Base-by-base conservation (phyloP, 805 yeast species). In the Starmerella roubikii region DNA sequence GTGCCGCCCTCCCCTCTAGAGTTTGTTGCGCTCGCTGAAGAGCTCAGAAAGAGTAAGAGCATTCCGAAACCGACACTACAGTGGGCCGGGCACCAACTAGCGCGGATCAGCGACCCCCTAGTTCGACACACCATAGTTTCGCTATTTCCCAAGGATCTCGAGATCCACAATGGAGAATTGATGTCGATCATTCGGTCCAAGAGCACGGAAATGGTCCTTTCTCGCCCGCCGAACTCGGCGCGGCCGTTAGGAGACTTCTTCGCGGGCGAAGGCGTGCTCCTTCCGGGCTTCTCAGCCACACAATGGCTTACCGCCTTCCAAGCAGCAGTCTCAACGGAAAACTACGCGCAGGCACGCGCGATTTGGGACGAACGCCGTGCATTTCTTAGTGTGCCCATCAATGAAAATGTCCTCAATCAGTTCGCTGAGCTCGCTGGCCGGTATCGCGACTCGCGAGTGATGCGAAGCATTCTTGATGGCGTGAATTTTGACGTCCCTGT, bases 351-450 rank as follows among this genome's bases (percentile, higher is more conserved):
- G 9, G 46, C 44, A 3, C 25, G 22, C 5, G n/a, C 34, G 11
- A 22, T 45, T 6, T 45, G 49, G 49, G 34, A 16, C 7, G 19
- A 19, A 15, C 33, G 33, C 8, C 4, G 9, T 3, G 18, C 15
- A 12, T 30, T 19, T 20, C 19, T 30, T n/a, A 20, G n/a, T 18
- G 13, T 20, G 11, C 32, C 40, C 3, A 17, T 27, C 1, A 26
- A 35, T 3, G 39, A 22, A 24, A 34, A 34, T 3, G 18, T 21
- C 7, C 12, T 38, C n/a, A 25, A 10, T 7, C 28, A n/a, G 13
- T 39, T 42, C 17, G 20, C 37, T 4, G 35, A 32, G 23, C 38
- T 45, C 13, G 33, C 30, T 1, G 47, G 47, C 17, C n/a, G 38
- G 18, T 30, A 42, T 33, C 30, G 20, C 9, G 47, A 45, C 32